phyloP scores from a whole-genome alignment of 768 basidiomycete genomes.

The Psilocybe azurescens region DNA sequence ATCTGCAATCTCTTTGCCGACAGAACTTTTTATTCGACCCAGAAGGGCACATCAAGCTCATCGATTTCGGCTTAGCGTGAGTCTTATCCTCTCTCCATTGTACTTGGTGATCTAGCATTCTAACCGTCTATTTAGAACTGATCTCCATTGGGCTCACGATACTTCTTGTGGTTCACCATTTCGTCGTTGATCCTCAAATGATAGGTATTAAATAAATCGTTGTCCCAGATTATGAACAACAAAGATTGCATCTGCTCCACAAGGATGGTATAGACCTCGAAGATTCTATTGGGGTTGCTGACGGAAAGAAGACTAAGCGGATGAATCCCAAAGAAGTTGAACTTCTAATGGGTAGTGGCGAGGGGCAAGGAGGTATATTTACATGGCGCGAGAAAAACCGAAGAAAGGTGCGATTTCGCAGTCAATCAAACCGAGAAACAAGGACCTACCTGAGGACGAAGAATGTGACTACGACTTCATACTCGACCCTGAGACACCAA shows the following conservation, averaged over 20 bases:
- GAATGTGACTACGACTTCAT: too few species aligned
- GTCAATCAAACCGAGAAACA: slow-evolving; percentile 16
- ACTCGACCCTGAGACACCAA: too few species aligned
- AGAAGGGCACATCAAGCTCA: slow-evolving; percentile 91
- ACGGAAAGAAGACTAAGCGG: slow-evolving; percentile 76
- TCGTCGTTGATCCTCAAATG: slow-evolving; percentile 17
- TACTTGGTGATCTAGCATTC: slow-evolving; percentile 10
- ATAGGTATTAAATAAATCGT: slow-evolving; percentile 11
- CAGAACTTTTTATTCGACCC: slow-evolving; percentile 96
- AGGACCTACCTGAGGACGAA: neutral
- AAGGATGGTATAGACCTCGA: slow-evolving; percentile 97
- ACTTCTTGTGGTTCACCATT: slow-evolving; percentile 68
- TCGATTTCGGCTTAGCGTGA: slow-evolving; percentile 95
- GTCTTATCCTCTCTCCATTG: slow-evolving; percentile 41
- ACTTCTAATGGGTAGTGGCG: slow-evolving; percentile 80
- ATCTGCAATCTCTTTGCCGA: slow-evolving; percentile 20
- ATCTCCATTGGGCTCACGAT: slow-evolving; percentile 97
- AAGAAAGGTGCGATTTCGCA: slow-evolving; percentile 67
- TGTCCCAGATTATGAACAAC: slow-evolving; percentile 87
- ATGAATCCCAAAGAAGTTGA: slow-evolving; percentile 86
- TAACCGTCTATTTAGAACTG: slow-evolving; percentile 57
- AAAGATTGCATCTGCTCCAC: slow-evolving; percentile 83
- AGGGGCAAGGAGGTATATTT: slow-evolving; percentile 84
- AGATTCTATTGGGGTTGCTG: slow-evolving; percentile 67
- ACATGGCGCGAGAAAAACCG: slow-evolving; percentile 96